Percentiles rank a stretch among this genome's conserved stretches.
These are phyloP conservation scores for Solanum etuberosum DNA, from an alignment of 257 asterid genomes.

Conservation along the genomic window DNA sequence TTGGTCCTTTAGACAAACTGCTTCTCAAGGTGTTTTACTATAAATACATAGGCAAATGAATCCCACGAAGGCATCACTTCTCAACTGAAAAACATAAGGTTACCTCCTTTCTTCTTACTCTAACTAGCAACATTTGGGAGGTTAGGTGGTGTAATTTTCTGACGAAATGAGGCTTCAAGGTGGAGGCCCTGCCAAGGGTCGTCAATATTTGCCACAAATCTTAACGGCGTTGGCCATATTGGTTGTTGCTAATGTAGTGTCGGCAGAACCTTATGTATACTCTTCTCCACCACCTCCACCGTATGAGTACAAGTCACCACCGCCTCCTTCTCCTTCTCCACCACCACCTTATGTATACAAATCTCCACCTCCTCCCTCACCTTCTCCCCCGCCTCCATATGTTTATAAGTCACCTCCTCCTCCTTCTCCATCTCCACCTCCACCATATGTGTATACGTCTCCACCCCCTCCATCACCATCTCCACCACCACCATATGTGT, in stretches of 20 bases:
- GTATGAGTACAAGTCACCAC: not conserved
- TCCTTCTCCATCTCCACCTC: not conserved
- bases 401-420: not conserved
- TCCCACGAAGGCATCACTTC: constrained; percentile 7
- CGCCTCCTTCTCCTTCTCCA: not conserved
- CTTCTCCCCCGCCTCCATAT: not conserved
- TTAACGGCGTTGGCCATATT: not conserved
- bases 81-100: not conserved
- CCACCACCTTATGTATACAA: not conserved
- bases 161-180: constrained; percentile 26
- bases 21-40: not conserved
- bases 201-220: constrained; percentile 10
- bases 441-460: not conserved
- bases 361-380: not conserved
- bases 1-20: constrained; percentile 17
- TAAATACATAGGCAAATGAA: constrained; percentile 13
- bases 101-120: not conserved
- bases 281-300: not conserved
- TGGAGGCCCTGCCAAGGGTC: constrained; percentile 26
- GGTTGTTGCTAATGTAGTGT: not conserved
- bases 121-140: not conserved
- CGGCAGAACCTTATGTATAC: not conserved
- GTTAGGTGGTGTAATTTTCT: constrained; percentile 6
- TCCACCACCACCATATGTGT: not conserved
- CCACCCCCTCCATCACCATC: not conserved